Conservation (phyloP, 1,284 basidiomycete species). For the Microbotryomycetes sp. region DNA sequence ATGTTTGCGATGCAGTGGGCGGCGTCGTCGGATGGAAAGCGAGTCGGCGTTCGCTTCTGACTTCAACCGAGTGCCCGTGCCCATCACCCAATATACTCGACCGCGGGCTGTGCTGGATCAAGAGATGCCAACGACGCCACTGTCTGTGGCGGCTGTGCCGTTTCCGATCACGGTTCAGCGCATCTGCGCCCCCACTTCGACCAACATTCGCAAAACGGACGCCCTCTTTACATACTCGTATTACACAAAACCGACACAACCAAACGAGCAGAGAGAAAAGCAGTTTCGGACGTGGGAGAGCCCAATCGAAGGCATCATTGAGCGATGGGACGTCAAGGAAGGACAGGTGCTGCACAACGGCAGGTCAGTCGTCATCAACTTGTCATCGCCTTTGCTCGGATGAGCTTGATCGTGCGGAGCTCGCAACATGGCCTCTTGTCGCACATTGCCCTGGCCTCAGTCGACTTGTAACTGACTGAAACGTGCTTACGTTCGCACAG, state of each 20-base stretch:
- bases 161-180: slow-evolving; percentile 31
- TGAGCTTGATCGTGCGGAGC: slow-evolving; percentile 52
- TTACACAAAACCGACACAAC: background rate
- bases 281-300: slow-evolving; percentile 83
- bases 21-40: background rate
- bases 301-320: slow-evolving; percentile 64
- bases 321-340: slow-evolving; percentile 53
- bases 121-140: background rate
- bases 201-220: slow-evolving; percentile 19
- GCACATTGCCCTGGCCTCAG: background rate
- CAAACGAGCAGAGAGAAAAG: slow-evolving; percentile 48
- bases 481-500: slow-evolving; percentile 27
- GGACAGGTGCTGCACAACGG: slow-evolving; percentile 27
- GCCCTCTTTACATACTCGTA: slow-evolving; percentile 31
- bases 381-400: slow-evolving; percentile 55
- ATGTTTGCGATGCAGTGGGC: background rate
- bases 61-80: too few relatives aligned
- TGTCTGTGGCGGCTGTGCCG: background rate
- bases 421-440: background rate
- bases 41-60: background rate
- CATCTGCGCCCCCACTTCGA: slow-evolving; percentile 3
- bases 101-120: too few relatives aligned
- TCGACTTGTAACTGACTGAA: background rate
- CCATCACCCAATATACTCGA: too few relatives aligned
- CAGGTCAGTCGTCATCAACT: slow-evolving; percentile 41